phyloP scores from a whole-genome alignment of 83 land plant species.

The Picea mariana region DNA sequence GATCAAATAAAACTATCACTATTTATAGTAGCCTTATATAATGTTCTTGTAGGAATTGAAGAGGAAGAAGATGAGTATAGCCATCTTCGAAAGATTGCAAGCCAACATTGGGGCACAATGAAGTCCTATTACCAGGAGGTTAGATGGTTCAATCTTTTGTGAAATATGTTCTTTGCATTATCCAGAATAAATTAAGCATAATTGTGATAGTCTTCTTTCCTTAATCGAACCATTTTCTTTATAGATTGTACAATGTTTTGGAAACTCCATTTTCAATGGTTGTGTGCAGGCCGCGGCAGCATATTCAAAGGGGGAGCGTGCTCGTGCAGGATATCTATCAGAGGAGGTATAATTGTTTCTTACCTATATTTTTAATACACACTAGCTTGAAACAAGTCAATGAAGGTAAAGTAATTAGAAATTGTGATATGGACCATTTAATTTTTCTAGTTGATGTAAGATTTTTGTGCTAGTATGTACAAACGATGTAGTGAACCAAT shows the following conservation, averaged over 20 bases:
- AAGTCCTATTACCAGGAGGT: slow-evolving; percentile 58
- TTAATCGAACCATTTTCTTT: background rate
- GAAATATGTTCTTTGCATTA: background rate
- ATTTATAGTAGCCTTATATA: no score
- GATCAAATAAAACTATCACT: no score
- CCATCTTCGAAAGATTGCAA: slow-evolving; percentile 39
- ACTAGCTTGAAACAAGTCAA: background rate
- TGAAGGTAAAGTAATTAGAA: background rate
- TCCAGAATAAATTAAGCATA: background rate
- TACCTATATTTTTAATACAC: background rate
- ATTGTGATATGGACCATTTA: background rate
- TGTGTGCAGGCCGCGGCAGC: slow-evolving; percentile 70
- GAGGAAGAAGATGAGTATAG: slow-evolving; percentile 64
- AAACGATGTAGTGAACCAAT: background rate
- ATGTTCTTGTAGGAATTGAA: slow-evolving; percentile 23
- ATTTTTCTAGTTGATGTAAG: background rate
- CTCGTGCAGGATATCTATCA: slow-evolving; percentile 63
- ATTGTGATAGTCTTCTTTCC: background rate
- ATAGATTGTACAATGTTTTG: background rate
- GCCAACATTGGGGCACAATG: slow-evolving; percentile 67
- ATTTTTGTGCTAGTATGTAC: background rate
- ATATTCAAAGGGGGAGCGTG: slow-evolving; percentile 60
- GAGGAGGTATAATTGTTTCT: slow-evolving; percentile 52
- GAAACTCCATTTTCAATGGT: background rate
- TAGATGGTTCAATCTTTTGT: slow-evolving; percentile 11